Percentiles rank a stretch among this genome's conserved stretches.
phyloP scores from a whole-genome alignment of 2,329 filamentous ascomycete genomes.

The Aspergillus hiratsukae region DNA sequence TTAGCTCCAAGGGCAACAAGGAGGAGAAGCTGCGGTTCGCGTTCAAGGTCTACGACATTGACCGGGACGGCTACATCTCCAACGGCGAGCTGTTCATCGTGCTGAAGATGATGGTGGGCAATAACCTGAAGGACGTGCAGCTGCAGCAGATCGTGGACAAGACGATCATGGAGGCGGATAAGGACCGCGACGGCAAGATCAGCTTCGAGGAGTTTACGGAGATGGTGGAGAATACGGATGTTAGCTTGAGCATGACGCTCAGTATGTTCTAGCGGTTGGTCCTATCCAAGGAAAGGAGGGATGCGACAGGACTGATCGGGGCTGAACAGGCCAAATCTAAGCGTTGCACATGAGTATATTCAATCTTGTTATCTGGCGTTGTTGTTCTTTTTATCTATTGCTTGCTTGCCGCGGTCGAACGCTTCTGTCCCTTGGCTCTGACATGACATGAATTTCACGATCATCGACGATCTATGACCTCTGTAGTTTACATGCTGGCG shows the following conservation, averaged over 20 bases:
- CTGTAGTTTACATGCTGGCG: not conserved
- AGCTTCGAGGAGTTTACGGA: slow-evolving; percentile 98
- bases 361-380: not conserved
- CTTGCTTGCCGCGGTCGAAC: not conserved
- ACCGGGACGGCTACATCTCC: slow-evolving; percentile 96
- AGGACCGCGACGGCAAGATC: slow-evolving; percentile 94
- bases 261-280: slow-evolving; percentile 41
- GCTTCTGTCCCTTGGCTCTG: not conserved
- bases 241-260: slow-evolving; percentile 64
- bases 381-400: not conserved
- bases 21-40: slow-evolving; percentile 97
- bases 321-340: slow-evolving; percentile 16
- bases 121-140: slow-evolving; percentile 98
- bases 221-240: slow-evolving; percentile 94
- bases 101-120: slow-evolving; percentile 99
- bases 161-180: slow-evolving; percentile 99
- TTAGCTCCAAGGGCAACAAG: slow-evolving; percentile 97
- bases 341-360: not conserved
- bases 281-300: not conserved
- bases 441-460: not conserved
- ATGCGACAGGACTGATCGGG: slow-evolving; percentile 3
- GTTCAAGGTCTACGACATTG: slow-evolving; percentile 99
- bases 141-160: slow-evolving; percentile 99
- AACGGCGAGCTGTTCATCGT: slow-evolving; percentile 99
- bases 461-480: not conserved